Base-by-base conservation (phyloP, 805 yeast species). In the Yarrowia keelungensis region DNA sequence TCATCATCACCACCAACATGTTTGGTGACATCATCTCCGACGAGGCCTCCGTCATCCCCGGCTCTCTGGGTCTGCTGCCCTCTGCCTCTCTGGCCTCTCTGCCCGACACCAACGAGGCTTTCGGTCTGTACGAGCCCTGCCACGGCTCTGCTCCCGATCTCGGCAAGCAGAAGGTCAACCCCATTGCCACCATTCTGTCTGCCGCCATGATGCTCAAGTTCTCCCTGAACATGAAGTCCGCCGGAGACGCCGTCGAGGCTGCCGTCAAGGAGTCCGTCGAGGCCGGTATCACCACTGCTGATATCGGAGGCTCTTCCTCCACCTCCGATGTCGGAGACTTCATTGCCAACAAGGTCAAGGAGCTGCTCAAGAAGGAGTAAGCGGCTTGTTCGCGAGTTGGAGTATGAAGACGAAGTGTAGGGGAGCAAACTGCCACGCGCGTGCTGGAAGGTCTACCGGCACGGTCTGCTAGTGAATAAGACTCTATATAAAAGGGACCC, bases 91-190 rank as follows among this genome's bases (percentile, higher is more conserved):
- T 95, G 76, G 95, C 98, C 3, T 92, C 98, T n/a, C 84, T 95
- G 77, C 99, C 99, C 67, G 97, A 94, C 80, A 87, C 94, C 47
- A 93, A 93, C 84, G 82, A 85, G 64, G 98, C 98, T 0, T 93
- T 95, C 77, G 99, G 99, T 70, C 83, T 95, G 72, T 95, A 95
- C 79, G 99, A 95, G 82, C 98, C 99, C 73, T 94, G 98, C 77
- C 99, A 94, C 79, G 99, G 99, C 59, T 89, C 97, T 58, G 99
- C 99, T 43, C 99, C 99, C 66, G 99, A 94, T 79, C 86, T 94
- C 77, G 88, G 89, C 66, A 82, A 81, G 70, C 91, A 92, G 78
- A 89, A 91, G 81, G 99, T 93, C 70, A 94, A 94, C 81, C 99
- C 99, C 66, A 81, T 94, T 69, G 99, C 98, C 66, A 91, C 98